Evolutionary conservation across 1,284 basidiomycete genomes (phyloP).

Genomic region (Rhodotorula sp.): DNA sequence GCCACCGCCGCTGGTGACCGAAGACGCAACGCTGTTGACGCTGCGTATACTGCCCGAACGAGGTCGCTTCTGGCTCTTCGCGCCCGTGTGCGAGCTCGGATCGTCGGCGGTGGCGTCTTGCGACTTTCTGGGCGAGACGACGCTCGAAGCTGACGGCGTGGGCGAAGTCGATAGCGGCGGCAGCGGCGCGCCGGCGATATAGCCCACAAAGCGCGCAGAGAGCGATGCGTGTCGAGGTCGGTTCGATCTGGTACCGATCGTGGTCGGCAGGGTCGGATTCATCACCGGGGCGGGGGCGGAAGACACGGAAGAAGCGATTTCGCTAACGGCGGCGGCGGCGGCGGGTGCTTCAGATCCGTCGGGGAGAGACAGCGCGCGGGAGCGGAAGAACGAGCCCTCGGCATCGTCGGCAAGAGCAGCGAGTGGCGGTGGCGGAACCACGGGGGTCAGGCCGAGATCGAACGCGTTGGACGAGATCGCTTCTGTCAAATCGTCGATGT

Average conservation of each 20-base stretch:
- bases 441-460: slow-evolving; percentile 9
- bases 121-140: neutral
- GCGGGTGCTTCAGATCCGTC: neutral
- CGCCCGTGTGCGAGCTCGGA: neutral
- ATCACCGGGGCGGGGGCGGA: neutral
- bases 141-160: neutral
- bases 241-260: neutral
- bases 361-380: slow-evolving; percentile 1
- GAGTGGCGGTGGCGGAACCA: neutral
- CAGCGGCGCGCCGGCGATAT: slow-evolving; percentile 5
- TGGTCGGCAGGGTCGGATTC: neutral
- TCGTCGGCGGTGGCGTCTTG: neutral
- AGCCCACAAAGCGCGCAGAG: slow-evolving; percentile 36
- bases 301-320: neutral
- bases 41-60: slow-evolving; percentile 19
- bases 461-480: slow-evolving; percentile 40
- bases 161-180: neutral
- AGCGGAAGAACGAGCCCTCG: slow-evolving; percentile 1
- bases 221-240: slow-evolving; percentile 34
- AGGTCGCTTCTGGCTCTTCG: neutral
- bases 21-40: slow-evolving; percentile 12
- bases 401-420: neutral
- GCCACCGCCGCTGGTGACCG: neutral
- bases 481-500: slow-evolving; percentile 37
- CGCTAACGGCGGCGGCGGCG: neutral